Evolutionary conservation across 495 filamentous ascomycete species (phyloP), one percentile per base, ranked within the genome.

Genomic region (Cudoniella acicularis): DNA sequence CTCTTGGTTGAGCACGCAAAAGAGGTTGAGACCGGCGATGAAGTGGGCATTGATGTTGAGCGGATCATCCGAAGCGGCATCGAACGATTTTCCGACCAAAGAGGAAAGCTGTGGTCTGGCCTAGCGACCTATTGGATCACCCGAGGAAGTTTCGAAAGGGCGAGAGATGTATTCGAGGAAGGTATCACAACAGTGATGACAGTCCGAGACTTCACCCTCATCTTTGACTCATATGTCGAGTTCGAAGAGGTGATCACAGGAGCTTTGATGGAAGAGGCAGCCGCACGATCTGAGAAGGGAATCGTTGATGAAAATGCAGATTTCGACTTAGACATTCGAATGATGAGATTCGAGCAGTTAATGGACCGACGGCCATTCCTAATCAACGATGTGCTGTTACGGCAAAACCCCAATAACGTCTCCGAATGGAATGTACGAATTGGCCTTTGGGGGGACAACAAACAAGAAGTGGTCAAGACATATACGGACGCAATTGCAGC

Each of bases 141-240:
- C 16, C 88, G 84, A 66, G 92, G 91, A 26, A 90, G 89, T 63
- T 97, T 96, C 67, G 95, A 99, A 70, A 71, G 76, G 20, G 92
- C 94, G 0, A 77, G 94, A 62, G 94, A 99, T 73, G 80, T 96
- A 20, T 97, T 96, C 64, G 95, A 99, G 73, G 92, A 98, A 73
- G 95, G 92, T 47, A 90, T 98, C 61, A 96, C 90, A 24, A 98
- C 94, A 0, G 95, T 97, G 56, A 96, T 97, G 93, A 99, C 95
- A 2, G 91, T 98, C n/a, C 84, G 95, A 52, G 95, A 99, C 73
- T 99, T 99, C 66, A 95, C 93, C 0, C 81, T 97, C 46, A 85
- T 98, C 21, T 99, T 99, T 63, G 95, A 99, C 69, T 88, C 91
- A 0, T 99, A 99, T 67, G 84, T 87, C 42, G 95, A 99, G 71